Base-by-base conservation (phyloP, 768 basidiomycete genomes). In the Tulasnella sp. region DNA sequence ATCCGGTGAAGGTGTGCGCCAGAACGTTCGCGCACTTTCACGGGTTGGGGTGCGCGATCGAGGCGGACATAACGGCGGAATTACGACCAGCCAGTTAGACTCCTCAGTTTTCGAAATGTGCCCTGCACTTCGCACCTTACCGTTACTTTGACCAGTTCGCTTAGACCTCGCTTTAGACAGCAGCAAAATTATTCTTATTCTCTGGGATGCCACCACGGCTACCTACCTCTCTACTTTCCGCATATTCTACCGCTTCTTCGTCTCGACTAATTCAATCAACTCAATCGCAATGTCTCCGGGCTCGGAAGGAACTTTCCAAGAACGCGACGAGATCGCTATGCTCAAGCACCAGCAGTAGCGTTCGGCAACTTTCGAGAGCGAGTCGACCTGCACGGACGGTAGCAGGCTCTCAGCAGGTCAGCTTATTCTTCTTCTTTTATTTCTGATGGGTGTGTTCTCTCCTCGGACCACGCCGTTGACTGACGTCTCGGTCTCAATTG, bases 181-280 rank as follows among this genome's bases (percentile, higher is more conserved):
- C 40, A 42, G 14, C 9, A 20, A 73, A 44, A 37, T 37, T 69
- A 69, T 69, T 37, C 16, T 75, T 75, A 75, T 48, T 48, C 40
- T n/a, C 20, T 6, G 41, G 41, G 48, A 77, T 77, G 76, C 76
- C 54, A 60, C 76, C 76, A 77, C 76, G 76, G 40, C 48, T 77
- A 40, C 76, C 76, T 77, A 44, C 41, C 40, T 77, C 76, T 40
- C 8, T 77, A 42, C 46, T 75, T 9, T 77, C 54, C 14, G 31
- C 40, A 31, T 54, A 48, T n/a, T 44, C 46, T 50, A 40, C 48
- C 24, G 22, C 54, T 60, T 37, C 76, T 58, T 77, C 76, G 14
- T 77, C 76, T 77, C 58, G 76, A 7, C 46, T 50, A 48, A 42
- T 75, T 20, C 74, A 42, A 28, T 42, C 74, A 44, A 69, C 64